These are phyloP conservation scores for Phytophthora melonis DNA, from an alignment of 352 stramenopile genomes.

Conservation along the genomic window DNA sequence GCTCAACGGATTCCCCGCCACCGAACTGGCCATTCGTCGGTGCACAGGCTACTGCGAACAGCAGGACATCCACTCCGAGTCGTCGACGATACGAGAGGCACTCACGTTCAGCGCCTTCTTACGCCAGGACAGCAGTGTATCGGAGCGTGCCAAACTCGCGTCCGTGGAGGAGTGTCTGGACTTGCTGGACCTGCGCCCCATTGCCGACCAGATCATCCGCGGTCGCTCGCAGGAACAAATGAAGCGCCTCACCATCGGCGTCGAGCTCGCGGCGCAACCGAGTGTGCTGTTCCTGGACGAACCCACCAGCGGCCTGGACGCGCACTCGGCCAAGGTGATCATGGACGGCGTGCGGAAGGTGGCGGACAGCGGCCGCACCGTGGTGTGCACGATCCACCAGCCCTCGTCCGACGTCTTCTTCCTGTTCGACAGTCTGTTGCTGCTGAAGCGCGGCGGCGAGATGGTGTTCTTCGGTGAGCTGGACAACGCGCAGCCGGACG, in stretches of 20 bases:
- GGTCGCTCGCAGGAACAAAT: constrained; percentile 55
- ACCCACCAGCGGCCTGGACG: constrained; percentile 88
- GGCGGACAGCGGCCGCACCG: constrained; percentile 59
- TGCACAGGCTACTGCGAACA: constrained; percentile 46
- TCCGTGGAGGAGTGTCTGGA: constrained; percentile 49
- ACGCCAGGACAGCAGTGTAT: constrained; percentile 49
- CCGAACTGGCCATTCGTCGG: constrained; percentile 36
- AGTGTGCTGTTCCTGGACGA: constrained; percentile 90
- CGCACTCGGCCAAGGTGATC: constrained; percentile 81
- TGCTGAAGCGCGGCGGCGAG: constrained; percentile 69
- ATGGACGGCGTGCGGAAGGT: constrained; percentile 87
- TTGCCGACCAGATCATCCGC: constrained; percentile 52
- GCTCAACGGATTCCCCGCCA: constrained; percentile 51
- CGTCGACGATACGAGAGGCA: no score
- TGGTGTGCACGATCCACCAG: constrained; percentile 49
- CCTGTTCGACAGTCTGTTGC: constrained; percentile 78
- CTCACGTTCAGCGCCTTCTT: constrained; percentile 90
- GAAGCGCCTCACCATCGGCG: constrained; percentile 83
- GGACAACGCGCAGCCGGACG: constrained; percentile 3
- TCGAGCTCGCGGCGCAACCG: constrained; percentile 90
- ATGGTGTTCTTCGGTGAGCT: constrained; percentile 61
- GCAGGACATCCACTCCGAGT: constrained; percentile 27
- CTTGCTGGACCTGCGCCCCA: constrained; percentile 37
- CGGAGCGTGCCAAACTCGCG: constrained; percentile 31
- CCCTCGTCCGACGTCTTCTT: constrained; percentile 20